Conservation (phyloP, 148 eudicot species). For the Limonium bicolor region DNA sequence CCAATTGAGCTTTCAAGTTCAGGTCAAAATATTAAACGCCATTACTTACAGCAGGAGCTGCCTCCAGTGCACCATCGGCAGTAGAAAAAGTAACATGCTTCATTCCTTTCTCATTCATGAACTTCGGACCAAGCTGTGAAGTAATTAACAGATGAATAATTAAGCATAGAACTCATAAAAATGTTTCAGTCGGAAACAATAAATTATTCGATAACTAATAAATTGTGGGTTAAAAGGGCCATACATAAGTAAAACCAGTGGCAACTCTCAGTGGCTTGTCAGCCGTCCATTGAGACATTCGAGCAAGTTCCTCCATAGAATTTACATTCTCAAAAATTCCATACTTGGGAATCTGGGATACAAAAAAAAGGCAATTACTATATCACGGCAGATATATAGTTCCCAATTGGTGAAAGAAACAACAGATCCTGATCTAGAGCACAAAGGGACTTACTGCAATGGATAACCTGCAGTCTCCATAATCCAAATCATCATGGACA, state of each 20-base stretch:
- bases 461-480: conserved; percentile 77
- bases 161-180: background rate
- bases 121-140: conserved; percentile 76
- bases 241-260: conserved; percentile 89
- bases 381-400: background rate
- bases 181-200: background rate
- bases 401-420: background rate
- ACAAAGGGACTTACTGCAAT: conserved; percentile 83
- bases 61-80: conserved; percentile 98
- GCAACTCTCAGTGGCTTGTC: conserved; percentile 87
- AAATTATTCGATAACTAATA: background rate
- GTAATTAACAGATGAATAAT: background rate
- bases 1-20: too few species aligned
- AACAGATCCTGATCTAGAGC: too few species aligned
- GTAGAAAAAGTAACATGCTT: conserved; percentile 70
- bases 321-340: conserved; percentile 91
- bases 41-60: conserved; percentile 97
- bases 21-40: too few species aligned
- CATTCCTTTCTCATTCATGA: conserved; percentile 72
- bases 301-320: conserved; percentile 71
- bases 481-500: conserved; percentile 81
- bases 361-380: conserved; percentile 6
- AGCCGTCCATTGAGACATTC: conserved; percentile 96
- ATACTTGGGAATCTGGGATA: conserved; percentile 75
- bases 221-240: too few species aligned